These are phyloP conservation scores for Acacia confusa DNA, from an alignment of 306 rosid species.

Conservation along the genomic window DNA sequence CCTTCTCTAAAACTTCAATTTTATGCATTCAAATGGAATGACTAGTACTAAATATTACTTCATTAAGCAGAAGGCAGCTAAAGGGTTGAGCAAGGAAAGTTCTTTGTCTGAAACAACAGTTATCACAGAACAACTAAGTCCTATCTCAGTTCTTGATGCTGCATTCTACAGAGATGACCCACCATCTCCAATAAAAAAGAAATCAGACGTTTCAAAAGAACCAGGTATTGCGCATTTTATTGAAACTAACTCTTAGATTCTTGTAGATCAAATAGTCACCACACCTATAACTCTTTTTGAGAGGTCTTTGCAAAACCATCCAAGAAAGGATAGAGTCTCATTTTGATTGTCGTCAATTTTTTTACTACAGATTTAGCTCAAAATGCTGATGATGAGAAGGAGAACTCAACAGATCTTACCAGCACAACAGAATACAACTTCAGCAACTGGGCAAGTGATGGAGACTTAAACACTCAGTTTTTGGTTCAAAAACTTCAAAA, in stretches of 20 bases:
- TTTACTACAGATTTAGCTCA: conserved; percentile 52
- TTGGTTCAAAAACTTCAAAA: conserved; percentile 48
- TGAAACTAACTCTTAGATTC: conserved; percentile 1
- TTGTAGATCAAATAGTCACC: conserved; percentile 1
- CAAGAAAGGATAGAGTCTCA: not conserved
- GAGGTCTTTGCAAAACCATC: not conserved
- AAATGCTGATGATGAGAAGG: conserved; percentile 45
- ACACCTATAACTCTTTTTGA: not conserved
- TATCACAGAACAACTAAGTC: conserved; percentile 81
- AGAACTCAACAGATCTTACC: conserved; percentile 35
- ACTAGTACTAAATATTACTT: conserved; percentile 26
- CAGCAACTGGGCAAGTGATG: conserved; percentile 40
- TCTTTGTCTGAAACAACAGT: conserved; percentile 41
- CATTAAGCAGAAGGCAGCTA: conserved; percentile 48
- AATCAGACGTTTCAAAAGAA: conserved; percentile 58
- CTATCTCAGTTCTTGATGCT: conserved; percentile 89
- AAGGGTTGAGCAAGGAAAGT: conserved; percentile 40
- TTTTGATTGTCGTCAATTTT: conserved; percentile 35
- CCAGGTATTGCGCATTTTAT: conserved; percentile 32
- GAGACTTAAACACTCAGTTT: conserved; percentile 41
- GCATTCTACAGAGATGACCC: conserved; percentile 84
- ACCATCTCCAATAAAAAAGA: conserved; percentile 88
- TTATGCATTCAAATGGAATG: conserved; percentile 10
- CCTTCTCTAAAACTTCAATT: conserved; percentile 12
- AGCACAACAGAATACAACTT: conserved; percentile 36